phyloP scores from a whole-genome alignment of 805 yeast genomes.

The Spathaspora girioi region DNA sequence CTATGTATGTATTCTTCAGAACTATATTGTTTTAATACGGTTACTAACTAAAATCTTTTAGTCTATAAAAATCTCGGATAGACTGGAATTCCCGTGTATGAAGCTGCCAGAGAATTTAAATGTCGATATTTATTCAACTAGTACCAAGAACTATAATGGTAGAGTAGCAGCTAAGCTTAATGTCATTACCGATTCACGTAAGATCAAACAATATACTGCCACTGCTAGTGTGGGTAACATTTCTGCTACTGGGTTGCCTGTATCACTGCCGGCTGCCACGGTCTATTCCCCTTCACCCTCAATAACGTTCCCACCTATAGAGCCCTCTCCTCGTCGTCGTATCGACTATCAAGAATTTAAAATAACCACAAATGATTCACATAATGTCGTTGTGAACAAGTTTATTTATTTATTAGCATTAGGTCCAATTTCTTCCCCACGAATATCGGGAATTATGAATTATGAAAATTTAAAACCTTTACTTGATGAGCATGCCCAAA shows the following conservation, averaged over 20 bases:
- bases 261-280: background rate
- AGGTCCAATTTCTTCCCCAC: slow-evolving; percentile 38
- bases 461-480: slow-evolving; percentile 11
- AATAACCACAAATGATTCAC: slow-evolving; percentile 2
- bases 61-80: slow-evolving; percentile 26
- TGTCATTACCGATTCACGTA: slow-evolving; percentile 27
- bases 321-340: background rate
- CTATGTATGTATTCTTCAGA: slow-evolving; percentile 21
- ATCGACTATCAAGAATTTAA: background rate
- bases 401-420: slow-evolving; percentile 45
- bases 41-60: slow-evolving; percentile 10
- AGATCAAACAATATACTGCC: slow-evolving; percentile 16
- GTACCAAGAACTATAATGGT: slow-evolving; percentile 22
- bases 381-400: slow-evolving; percentile 14
- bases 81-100: slow-evolving; percentile 28
- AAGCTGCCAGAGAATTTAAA: slow-evolving; percentile 32
- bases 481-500: slow-evolving; percentile 25
- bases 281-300: background rate
- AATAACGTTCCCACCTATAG: background rate
- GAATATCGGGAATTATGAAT: background rate
- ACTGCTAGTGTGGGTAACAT: background rate
- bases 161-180: slow-evolving; percentile 27
- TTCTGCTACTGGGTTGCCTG: background rate
- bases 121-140: slow-evolving; percentile 27
- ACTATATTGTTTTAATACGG: background rate